Evolutionary conservation across 2,329 filamentous ascomycete genomes (phyloP), one percentile per base, ranked within the genome.

Genomic region (Colletotrichum zoysiae): DNA sequence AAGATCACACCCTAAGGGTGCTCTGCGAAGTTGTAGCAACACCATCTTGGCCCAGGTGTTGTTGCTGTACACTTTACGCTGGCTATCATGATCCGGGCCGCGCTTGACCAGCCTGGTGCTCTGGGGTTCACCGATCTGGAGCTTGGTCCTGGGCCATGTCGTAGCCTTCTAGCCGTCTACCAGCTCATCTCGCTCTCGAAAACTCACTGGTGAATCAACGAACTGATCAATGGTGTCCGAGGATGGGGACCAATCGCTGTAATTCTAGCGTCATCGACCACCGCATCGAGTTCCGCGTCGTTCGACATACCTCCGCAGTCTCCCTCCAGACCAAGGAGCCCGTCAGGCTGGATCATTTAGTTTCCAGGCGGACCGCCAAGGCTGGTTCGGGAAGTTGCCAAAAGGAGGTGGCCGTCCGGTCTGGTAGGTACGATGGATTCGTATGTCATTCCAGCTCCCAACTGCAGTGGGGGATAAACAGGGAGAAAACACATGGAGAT

Each of bases 201-300:
- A 46, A 38, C 61, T 46, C 26, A 18, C 8, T 8, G 0, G 23
- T n/a, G 26, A 26, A 33, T 56, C 33, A 50, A 23, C 23, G 23
- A 67, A 66, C 30, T 30, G 30, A 3, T 8, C 30, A 61, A 46
- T 38, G 46, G 8, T 12, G 67, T 33, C 30, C 30, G 18, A 56
- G 35, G n/a, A 44, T 30, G 35, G 14, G 3, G 48, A n/a, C 67
- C 46, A 70, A 67, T 67, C 56, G 56, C 67, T 67, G n/a, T 48
- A 70, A 67, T 44, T 61, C 33, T 60, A 40, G 18, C 18, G 50
- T 23, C 23, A 46, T 26, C 11, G 23, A 18, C 16, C 40, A 30
- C 57, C 26, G 56, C 46, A 35, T 56, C 12, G 16, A 44, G 48
- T 35, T 18, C 55, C 23, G 40, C 53, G 35, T 5, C 23, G 48